phyloP scores from a whole-genome alignment of 208 protist genomes.

The Trichomonas tenax region DNA sequence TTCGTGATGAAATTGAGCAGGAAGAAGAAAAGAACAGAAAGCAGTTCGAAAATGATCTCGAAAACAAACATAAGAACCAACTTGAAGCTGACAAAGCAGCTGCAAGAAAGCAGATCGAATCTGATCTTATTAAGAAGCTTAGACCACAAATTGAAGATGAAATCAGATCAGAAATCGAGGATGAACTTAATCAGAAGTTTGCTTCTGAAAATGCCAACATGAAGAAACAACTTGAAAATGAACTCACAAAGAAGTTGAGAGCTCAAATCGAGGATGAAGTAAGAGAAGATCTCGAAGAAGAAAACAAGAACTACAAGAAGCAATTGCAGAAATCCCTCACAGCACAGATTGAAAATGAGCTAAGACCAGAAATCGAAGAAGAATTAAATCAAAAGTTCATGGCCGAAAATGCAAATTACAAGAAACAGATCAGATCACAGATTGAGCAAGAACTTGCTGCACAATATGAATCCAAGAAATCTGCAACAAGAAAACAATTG shows the following conservation, averaged over 20 bases:
- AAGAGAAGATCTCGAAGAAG: neutral
- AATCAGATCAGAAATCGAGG: neutral
- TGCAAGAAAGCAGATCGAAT: neutral
- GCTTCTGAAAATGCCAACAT: neutral
- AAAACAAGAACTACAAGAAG: neutral
- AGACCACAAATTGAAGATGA: neutral
- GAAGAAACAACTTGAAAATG: neutral
- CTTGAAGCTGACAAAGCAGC: neutral
- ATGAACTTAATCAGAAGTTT: neutral
- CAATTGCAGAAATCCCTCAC: neutral
- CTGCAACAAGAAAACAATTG: neutral
- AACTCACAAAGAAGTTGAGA: neutral
- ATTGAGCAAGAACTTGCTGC: neutral
- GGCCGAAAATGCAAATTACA: neutral
- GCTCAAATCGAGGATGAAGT: neutral
- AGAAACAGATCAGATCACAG: neutral
- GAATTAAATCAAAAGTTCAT: neutral
- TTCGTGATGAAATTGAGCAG: neutral
- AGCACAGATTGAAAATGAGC: neutral
- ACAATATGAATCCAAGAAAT: neutral
- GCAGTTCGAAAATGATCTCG: neutral
- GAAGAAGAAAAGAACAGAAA: neutral
- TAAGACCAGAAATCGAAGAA: neutral
- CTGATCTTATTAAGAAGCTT: neutral
- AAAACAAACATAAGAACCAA: neutral